These are phyloP conservation scores for Colletotrichum falcatum DNA, from an alignment of 2,329 filamentous ascomycete genomes.

Conservation along the genomic window DNA sequence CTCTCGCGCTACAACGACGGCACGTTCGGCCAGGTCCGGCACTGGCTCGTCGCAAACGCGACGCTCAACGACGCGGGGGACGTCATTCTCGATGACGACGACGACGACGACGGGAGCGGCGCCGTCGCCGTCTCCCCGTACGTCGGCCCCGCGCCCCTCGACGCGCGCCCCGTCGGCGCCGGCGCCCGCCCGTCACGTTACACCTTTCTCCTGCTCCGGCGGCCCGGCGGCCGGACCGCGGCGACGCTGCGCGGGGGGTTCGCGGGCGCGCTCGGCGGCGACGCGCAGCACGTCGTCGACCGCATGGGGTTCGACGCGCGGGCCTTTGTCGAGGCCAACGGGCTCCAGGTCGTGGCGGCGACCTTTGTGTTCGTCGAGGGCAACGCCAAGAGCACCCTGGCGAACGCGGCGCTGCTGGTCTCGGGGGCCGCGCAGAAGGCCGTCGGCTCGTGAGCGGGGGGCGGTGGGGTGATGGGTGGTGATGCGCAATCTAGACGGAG, in stretches of 20 bases:
- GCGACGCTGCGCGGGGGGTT: slow-evolving; percentile 9
- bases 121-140: slow-evolving; percentile 13
- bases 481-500: background rate
- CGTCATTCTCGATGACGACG: background rate
- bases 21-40: slow-evolving; percentile 17
- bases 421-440: slow-evolving; percentile 6
- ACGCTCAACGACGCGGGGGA: slow-evolving; percentile 1
- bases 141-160: slow-evolving; percentile 14
- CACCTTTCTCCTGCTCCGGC: slow-evolving; percentile 9
- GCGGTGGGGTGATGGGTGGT: background rate
- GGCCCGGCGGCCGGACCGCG: background rate
- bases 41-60: slow-evolving; percentile 17
- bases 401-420: slow-evolving; percentile 7
- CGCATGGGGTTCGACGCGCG: slow-evolving; percentile 10
- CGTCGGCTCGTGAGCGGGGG: background rate
- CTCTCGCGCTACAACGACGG: slow-evolving; percentile 18
- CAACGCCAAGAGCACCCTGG: slow-evolving; percentile 6
- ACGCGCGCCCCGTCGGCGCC: background rate
- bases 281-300: slow-evolving; percentile 12
- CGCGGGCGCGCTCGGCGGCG: slow-evolving; percentile 3
- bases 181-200: slow-evolving; percentile 11
- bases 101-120: background rate
- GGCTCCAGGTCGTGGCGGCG: slow-evolving; percentile 10
- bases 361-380: slow-evolving; percentile 17
- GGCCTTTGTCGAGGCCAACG: slow-evolving; percentile 8